These are phyloP conservation scores for Colletotrichum falcatum DNA, from an alignment of 2,329 filamentous ascomycete genomes.

Conservation along the genomic window DNA sequence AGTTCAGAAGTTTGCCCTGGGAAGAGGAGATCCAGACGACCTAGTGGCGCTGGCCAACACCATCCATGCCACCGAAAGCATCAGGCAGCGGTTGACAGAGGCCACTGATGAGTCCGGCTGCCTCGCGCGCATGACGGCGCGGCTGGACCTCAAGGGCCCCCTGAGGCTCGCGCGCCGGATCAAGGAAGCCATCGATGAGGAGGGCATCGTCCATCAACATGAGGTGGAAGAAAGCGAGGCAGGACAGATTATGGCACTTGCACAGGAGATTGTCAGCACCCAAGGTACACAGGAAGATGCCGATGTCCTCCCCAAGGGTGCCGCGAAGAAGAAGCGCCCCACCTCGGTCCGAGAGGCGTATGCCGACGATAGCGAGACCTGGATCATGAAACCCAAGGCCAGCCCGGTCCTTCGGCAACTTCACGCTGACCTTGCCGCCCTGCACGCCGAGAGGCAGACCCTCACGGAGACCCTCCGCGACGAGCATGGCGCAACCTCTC, in stretches of 20 bases:
- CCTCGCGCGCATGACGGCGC: conserved; percentile 60
- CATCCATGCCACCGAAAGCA: conserved; percentile 77
- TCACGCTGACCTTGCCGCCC: conserved; percentile 73
- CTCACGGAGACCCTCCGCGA: conserved; percentile 73
- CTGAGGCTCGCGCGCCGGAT: conserved; percentile 78
- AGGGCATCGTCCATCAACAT: conserved; percentile 86
- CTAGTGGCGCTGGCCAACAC: conserved; percentile 86
- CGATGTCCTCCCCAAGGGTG: conserved; percentile 65
- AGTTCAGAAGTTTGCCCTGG: conserved; percentile 93
- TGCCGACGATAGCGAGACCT: conserved; percentile 68
- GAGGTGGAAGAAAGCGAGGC: conserved; percentile 79
- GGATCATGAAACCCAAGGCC: conserved; percentile 76
- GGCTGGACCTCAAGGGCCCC: conserved; percentile 76
- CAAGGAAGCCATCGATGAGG: conserved; percentile 86
- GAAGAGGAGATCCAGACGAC: conserved; percentile 92
- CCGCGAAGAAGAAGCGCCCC: conserved; percentile 56
- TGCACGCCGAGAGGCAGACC: conserved; percentile 69
- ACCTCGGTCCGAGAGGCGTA: conserved; percentile 68
- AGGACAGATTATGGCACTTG: conserved; percentile 77
- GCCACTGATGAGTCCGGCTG: conserved; percentile 48
- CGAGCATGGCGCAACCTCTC: conserved; percentile 69
- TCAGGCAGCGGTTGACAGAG: conserved; percentile 62
- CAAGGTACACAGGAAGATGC: conserved; percentile 72
- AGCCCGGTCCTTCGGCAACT: conserved; percentile 74
- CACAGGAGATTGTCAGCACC: conserved; percentile 75